Evolutionary conservation across 2,329 filamentous ascomycete genomes (phyloP).

Genomic region (Geosmithia flava): DNA sequence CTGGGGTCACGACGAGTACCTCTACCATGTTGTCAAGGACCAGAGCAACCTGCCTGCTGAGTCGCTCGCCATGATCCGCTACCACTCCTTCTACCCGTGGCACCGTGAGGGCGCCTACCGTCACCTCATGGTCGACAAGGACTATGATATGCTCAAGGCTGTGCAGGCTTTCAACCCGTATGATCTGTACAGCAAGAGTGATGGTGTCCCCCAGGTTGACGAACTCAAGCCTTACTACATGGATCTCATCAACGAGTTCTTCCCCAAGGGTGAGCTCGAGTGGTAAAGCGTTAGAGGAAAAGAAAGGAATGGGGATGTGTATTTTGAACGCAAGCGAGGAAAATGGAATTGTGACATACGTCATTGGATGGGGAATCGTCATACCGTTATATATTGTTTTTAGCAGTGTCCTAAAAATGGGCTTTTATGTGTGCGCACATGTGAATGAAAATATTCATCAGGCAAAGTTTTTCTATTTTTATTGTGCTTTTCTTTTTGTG

Average conservation of each 20-base stretch:
- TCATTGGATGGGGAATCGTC: not conserved
- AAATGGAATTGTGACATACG: not conserved
- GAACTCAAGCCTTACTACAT: constrained; percentile 52
- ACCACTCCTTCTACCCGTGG: constrained; percentile 91
- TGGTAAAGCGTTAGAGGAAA: constrained; percentile 14
- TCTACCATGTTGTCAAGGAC: constrained; percentile 77
- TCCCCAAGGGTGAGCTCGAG: constrained; percentile 23
- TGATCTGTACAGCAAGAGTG: constrained; percentile 84
- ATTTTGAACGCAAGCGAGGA: not conserved
- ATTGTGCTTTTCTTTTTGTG: too few relatives aligned
- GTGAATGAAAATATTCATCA: too few relatives aligned
- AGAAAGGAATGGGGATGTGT: not conserved
- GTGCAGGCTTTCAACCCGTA: constrained; percentile 86
- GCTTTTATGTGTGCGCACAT: too few relatives aligned
- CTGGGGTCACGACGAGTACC: constrained; percentile 83
- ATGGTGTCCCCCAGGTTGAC: constrained; percentile 63
- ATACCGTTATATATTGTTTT: too few relatives aligned
- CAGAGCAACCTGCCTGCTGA: constrained; percentile 70
- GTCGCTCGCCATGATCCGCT: constrained; percentile 83
- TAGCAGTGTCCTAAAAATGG: too few relatives aligned
- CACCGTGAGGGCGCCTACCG: constrained; percentile 69
- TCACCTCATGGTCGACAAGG: constrained; percentile 74
- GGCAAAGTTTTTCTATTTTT: too few relatives aligned
- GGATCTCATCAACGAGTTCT: constrained; percentile 29
- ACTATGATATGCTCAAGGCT: constrained; percentile 66